These are phyloP conservation scores for Cudoniella acicularis DNA, from an alignment of 495 filamentous ascomycete species.

Conservation along the genomic window DNA sequence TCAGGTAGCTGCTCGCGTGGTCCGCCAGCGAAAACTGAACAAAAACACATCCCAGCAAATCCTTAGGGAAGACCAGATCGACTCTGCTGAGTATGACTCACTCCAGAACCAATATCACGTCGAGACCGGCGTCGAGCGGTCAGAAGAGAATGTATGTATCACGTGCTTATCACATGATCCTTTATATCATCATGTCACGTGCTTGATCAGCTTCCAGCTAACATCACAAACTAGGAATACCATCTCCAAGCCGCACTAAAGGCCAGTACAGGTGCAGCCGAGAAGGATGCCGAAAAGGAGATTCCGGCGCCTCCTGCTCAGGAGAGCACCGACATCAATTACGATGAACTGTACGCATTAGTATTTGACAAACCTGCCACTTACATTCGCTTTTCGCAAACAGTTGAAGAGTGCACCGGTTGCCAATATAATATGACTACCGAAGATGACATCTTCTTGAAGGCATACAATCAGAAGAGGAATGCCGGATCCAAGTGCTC, in stretches of 20 bases:
- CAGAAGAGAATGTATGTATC: conserved; percentile 87
- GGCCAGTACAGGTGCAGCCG: conserved; percentile 64
- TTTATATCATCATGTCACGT: conserved; percentile 24
- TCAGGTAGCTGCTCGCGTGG: conserved; percentile 65
- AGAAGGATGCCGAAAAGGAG: conserved; percentile 66
- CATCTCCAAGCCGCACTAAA: conserved; percentile 93
- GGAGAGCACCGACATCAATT: conserved; percentile 71
- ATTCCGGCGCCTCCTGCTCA: conserved; percentile 84
- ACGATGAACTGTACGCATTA: conserved; percentile 82
- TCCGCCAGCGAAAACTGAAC: conserved; percentile 87
- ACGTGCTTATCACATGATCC: conserved; percentile 49
- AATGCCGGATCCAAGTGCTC: conserved; percentile 61
- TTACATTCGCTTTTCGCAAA: conserved; percentile 97
- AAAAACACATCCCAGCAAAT: conserved; percentile 82
- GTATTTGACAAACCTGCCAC: conserved; percentile 78
- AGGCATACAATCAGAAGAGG: conserved; percentile 74
- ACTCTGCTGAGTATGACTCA: conserved; percentile 57
- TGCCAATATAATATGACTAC: conserved; percentile 89
- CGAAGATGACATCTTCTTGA: conserved; percentile 83
- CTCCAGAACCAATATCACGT: conserved; percentile 59
- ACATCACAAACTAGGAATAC: conserved; percentile 71
- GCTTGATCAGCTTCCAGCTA: not conserved
- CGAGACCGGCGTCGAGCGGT: conserved; percentile 94
- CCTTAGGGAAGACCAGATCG: conserved; percentile 85
- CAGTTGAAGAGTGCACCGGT: conserved; percentile 86